Conservation (phyloP, 768 basidiomycete species). For the Suillus tomentosus region DNA sequence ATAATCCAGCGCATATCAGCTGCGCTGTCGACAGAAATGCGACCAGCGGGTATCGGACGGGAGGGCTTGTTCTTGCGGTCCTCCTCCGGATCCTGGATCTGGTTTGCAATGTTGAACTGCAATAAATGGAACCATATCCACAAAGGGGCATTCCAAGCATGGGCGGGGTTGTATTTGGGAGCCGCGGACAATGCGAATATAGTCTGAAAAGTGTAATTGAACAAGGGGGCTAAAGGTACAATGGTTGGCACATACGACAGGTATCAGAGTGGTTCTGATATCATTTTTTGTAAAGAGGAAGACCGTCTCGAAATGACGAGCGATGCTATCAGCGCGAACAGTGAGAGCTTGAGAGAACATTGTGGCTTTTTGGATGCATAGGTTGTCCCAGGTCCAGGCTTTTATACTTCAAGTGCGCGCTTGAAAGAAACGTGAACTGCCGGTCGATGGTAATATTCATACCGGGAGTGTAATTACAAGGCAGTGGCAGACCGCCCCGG, state of each 20-base stretch:
- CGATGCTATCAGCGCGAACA: conserved; percentile 5
- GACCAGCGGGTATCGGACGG: conserved; percentile 44
- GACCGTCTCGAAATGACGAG: conserved; percentile 21
- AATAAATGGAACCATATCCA: conserved; percentile 50
- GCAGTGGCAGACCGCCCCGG: neutral
- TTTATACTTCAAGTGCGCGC: neutral
- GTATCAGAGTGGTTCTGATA: conserved; percentile 21
- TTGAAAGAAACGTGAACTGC: neutral
- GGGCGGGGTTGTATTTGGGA: conserved; percentile 18
- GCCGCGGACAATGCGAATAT: conserved; percentile 32
- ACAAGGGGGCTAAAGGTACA: neutral
- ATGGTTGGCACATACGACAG: conserved; percentile 18
- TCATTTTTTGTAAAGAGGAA: conserved; percentile 28
- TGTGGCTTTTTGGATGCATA: neutral
- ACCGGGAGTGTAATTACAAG: neutral
- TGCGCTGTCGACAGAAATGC: conserved; percentile 36
- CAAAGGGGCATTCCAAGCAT: conserved; percentile 26
- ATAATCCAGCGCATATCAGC: conserved; percentile 37
- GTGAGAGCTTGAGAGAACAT: neutral
- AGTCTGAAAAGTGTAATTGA: conserved; percentile 23
- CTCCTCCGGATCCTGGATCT: conserved; percentile 39
- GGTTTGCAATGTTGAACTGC: conserved; percentile 42
- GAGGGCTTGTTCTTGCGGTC: conserved; percentile 43
- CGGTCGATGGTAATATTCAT: neutral
- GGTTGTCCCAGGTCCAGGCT: neutral